A percentile compares a stretch with the other conserved stretches of the same genome.
These are phyloP conservation scores for Colletotrichum spaethianum DNA, from an alignment of 2,329 filamentous ascomycete species.

Conservation along the genomic window DNA sequence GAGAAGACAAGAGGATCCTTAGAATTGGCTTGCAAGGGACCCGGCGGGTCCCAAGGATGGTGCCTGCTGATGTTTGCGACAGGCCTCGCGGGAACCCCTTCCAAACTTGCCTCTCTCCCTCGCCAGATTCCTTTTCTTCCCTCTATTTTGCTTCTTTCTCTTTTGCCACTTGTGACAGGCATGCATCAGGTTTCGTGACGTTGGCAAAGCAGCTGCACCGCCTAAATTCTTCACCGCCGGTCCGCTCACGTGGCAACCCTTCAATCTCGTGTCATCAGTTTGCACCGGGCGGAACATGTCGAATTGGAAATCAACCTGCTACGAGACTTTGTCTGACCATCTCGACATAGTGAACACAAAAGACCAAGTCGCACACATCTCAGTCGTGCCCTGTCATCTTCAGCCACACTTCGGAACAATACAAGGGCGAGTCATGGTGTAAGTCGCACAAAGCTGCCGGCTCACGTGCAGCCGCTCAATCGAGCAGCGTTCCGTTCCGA, in stretches of 20 bases:
- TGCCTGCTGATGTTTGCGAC: background rate
- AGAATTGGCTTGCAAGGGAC: background rate
- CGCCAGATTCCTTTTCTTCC: background rate
- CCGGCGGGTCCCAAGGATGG: background rate
- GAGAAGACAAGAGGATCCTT: background rate
- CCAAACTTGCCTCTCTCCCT: background rate
- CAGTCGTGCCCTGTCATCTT: background rate
- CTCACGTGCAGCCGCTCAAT: background rate
- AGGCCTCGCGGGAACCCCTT: background rate
- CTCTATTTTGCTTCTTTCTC: background rate
- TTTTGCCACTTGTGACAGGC: background rate
- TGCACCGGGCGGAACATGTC: background rate
- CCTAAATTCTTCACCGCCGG: background rate
- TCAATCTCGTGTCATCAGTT: background rate
- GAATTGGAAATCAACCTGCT: background rate
- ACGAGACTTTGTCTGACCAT: background rate
- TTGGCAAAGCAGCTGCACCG: background rate
- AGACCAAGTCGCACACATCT: background rate
- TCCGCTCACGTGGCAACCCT: background rate
- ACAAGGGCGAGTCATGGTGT: slow-evolving; percentile 9
- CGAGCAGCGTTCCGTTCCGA: background rate
- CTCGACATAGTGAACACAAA: background rate
- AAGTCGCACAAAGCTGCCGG: background rate
- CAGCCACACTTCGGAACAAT: background rate
- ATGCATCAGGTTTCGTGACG: background rate